A percentile compares a stretch with the other conserved stretches of the same genome.
These are phyloP conservation scores for Botrytis cinerea DNA, from an alignment of 2,329 filamentous ascomycete species.

Conservation along the genomic window DNA sequence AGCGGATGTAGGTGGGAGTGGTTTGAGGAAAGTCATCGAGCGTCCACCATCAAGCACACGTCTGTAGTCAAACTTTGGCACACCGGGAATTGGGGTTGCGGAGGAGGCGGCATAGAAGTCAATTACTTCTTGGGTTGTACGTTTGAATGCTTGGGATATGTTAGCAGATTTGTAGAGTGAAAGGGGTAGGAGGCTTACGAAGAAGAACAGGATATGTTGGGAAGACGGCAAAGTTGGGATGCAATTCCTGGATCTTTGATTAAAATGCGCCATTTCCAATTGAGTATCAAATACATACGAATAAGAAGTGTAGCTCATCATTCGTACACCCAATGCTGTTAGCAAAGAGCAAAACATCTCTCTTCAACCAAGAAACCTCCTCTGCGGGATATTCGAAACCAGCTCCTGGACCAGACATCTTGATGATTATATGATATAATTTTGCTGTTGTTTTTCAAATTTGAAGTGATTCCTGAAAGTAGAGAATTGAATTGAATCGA, in stretches of 20 bases:
- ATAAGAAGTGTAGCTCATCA: conserved; percentile 91
- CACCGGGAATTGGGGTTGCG: conserved; percentile 59
- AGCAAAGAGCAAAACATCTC: conserved; percentile 87
- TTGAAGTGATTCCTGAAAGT: not conserved
- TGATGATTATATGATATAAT: conserved; percentile 23
- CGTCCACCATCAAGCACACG: conserved; percentile 69
- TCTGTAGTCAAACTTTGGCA: conserved; percentile 64
- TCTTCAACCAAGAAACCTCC: conserved; percentile 82
- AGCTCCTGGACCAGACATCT: conserved; percentile 49
- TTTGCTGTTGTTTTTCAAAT: not conserved
- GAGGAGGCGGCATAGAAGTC: conserved; percentile 66
- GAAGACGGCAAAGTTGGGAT: conserved; percentile 84
- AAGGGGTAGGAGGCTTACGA: conserved; percentile 27
- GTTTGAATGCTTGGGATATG: conserved; percentile 59
- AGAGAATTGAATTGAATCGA: not conserved
- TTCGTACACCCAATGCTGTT: conserved; percentile 81
- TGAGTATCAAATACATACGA: conserved; percentile 55
- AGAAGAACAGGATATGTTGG: conserved; percentile 58
- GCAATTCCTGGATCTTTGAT: conserved; percentile 65
- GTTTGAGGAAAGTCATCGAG: conserved; percentile 62
- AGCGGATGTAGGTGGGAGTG: conserved; percentile 60
- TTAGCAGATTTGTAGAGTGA: conserved; percentile 20
- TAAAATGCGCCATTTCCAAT: conserved; percentile 1
- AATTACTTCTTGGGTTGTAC: conserved; percentile 64
- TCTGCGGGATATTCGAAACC: conserved; percentile 79